Evolutionary conservation across 1,284 basidiomycete genomes (phyloP).

Genomic region (Sanghuangporus baumii): DNA sequence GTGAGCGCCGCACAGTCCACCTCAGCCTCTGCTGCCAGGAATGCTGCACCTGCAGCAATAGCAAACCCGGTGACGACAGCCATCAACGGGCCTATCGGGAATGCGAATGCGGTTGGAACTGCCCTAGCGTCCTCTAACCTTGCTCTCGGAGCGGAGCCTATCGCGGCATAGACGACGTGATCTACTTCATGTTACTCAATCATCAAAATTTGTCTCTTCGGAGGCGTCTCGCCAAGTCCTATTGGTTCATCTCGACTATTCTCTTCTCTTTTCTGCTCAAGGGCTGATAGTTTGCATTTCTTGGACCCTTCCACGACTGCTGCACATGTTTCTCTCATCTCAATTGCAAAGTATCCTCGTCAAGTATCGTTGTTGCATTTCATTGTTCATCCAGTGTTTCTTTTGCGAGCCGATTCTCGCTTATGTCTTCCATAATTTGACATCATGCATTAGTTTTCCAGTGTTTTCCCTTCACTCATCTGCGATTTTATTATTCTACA

Average conservation of each 20-base stretch:
- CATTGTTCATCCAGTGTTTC: neutral
- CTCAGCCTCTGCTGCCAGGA: neutral
- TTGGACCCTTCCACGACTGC: neutral
- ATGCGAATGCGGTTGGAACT: neutral
- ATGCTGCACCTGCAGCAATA: neutral
- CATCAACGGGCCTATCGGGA: neutral
- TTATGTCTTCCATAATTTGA: neutral
- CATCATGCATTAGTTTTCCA: neutral
- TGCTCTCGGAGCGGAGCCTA: neutral
- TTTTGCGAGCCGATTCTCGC: neutral
- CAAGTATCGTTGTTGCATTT: neutral
- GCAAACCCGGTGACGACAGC: neutral
- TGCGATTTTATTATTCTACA: neutral
- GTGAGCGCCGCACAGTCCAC: neutral
- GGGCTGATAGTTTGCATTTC: neutral
- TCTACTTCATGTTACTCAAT: neutral
- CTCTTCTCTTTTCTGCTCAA: neutral
- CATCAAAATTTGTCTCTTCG: neutral
- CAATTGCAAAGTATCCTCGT: neutral
- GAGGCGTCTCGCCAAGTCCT: neutral
- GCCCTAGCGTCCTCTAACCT: neutral
- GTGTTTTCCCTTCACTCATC: neutral
- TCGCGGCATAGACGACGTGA: neutral
- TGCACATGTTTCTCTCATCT: conserved; percentile 2
- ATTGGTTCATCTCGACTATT: neutral